phyloP scores from a whole-genome alignment of 2,329 filamentous ascomycete genomes.

The Colletotrichum truncatum region DNA sequence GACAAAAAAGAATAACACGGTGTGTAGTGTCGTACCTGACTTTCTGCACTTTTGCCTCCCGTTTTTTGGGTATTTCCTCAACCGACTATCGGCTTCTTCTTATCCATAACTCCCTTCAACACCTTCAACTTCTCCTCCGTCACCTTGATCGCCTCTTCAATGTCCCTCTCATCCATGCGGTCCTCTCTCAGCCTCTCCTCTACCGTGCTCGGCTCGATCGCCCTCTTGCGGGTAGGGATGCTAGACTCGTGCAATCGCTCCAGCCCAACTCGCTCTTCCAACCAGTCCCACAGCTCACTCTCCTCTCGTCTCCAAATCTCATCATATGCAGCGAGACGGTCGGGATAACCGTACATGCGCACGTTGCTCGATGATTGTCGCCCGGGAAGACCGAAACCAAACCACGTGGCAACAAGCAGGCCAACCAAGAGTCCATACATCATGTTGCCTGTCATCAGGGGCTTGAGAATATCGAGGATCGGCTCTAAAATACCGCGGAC shows the following conservation, averaged over 20 bases:
- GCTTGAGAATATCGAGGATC: slow-evolving; percentile 72
- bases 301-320: slow-evolving; percentile 93
- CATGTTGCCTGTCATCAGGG: slow-evolving; percentile 79
- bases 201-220: slow-evolving; percentile 62
- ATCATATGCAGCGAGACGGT: slow-evolving; percentile 85
- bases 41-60: slow-evolving; percentile 12
- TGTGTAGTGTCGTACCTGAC: slow-evolving; percentile 29
- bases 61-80: slow-evolving; percentile 21
- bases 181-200: slow-evolving; percentile 68
- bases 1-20: slow-evolving; percentile 20
- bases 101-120: slow-evolving; percentile 77
- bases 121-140: slow-evolving; percentile 86
- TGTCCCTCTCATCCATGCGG: slow-evolving; percentile 75
- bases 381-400: slow-evolving; percentile 66
- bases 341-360: slow-evolving; percentile 58
- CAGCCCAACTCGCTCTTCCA: slow-evolving; percentile 85
- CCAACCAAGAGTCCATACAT: slow-evolving; percentile 79
- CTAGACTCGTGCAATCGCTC: slow-evolving; percentile 61
- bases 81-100: slow-evolving; percentile 51
- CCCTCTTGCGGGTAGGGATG: slow-evolving; percentile 54
- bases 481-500: slow-evolving; percentile 76
- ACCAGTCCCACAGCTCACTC: slow-evolving; percentile 90
- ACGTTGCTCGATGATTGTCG: slow-evolving; percentile 38
- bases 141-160: slow-evolving; percentile 82
- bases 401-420: slow-evolving; percentile 79